Evolutionary conservation across 1,284 basidiomycete species (phyloP), one percentile per base, ranked within the genome.

Genomic region (Malassezia arunalokei): DNA sequence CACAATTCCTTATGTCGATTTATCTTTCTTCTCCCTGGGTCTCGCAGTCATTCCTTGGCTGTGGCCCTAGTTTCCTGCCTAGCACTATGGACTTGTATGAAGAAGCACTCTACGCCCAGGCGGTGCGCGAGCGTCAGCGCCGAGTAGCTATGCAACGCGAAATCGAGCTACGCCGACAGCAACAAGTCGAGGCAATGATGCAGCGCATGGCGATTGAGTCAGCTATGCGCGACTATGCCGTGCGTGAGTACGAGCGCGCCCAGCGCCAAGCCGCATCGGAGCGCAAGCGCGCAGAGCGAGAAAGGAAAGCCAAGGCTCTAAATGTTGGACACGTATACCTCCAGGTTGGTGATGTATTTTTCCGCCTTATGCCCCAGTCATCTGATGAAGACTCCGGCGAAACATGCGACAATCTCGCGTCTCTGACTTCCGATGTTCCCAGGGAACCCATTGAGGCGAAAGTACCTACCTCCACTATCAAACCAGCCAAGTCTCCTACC

Each of bases 1-100:
- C 28, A n/a, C 49, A 3, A 41, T 17, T 24, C 11, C 28, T 41
- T 17, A 51, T 51, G 49, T 32, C 31, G 4, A 44, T 51, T 17
- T 43, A 39, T 35, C 20, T 44, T 28, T 33, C 42, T 39, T n/a
- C 43, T 6, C 33, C 33, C 5, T 44, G 37, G 9, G 11, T 31
- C n/a, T 15, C 42, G n/a, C 42, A 35, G 33, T 35, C 33, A 5
- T 35, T 12, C 15, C 11, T 8, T 20, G 7, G 44, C 27, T 29
- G 33, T 8, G 29, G 29, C 8, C 27, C 33, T 7, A 37, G 28
- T 27, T 31, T 20, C 15, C 17, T 24, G 4, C 29, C 44, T n/a
- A 37, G 30, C 17, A 9, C 35, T 20, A 28, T 38, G 20, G 44
- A 47, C 35, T 11, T 47, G 29, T 47, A 20, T 39, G 44, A 47